Percentiles rank a stretch among this genome's conserved stretches.
Conservation (phyloP, 768 basidiomycete genomes). For the Russula sp. region DNA sequence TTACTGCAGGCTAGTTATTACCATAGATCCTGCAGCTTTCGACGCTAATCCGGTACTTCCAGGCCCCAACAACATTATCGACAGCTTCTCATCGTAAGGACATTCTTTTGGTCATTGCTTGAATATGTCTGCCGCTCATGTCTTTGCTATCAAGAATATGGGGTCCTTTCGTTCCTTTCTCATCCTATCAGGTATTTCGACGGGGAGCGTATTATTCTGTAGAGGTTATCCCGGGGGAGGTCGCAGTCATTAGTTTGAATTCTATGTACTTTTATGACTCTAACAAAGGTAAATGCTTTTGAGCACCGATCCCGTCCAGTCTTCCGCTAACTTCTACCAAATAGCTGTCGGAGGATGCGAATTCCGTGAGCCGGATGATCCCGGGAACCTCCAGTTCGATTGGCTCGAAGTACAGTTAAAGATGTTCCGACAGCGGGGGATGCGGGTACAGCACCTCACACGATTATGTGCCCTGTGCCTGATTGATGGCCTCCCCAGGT, state of each 20-base stretch:
- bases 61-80: conserved; percentile 67
- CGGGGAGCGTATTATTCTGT: conserved; percentile 80
- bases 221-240: conserved; percentile 68
- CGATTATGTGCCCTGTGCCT: background rate
- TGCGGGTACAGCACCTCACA: conserved; percentile 57
- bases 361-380: conserved; percentile 57
- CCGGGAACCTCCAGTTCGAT: conserved; percentile 84
- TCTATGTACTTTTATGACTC: conserved; percentile 90
- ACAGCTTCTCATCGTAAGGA: conserved; percentile 62
- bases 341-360: conserved; percentile 73
- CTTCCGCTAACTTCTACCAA: background rate
- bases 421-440: conserved; percentile 56
- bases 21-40: background rate
- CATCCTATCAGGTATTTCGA: conserved; percentile 74
- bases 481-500: conserved; percentile 32
- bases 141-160: conserved; percentile 51
- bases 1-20: conserved; percentile 47
- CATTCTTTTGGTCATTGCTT: background rate
- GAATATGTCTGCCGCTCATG: background rate
- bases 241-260: conserved; percentile 82
- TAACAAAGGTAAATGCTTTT: conserved; percentile 58
- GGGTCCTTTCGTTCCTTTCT: conserved; percentile 73
- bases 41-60: conserved; percentile 9
- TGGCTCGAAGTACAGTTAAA: conserved; percentile 86
- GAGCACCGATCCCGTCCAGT: background rate